Conservation (phyloP, 768 basidiomycete species). For the Floccularia luteovirens region DNA sequence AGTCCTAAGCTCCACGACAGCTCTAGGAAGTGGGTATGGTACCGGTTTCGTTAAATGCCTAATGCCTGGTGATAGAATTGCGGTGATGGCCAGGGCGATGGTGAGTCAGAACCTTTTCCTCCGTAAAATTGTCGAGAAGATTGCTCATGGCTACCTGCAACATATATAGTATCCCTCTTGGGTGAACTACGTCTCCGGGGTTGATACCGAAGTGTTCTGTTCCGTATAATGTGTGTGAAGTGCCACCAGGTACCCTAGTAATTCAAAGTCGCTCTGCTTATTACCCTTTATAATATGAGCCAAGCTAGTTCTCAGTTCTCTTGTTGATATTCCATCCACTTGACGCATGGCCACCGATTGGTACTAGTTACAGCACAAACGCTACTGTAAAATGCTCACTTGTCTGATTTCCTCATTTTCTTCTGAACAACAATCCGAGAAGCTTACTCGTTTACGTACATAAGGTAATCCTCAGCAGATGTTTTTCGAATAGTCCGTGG, state of each 20-base stretch:
- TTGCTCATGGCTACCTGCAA: too few species aligned
- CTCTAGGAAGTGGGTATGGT: conserved; percentile 6
- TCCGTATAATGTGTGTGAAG: conserved; percentile 8
- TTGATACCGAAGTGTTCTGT: conserved; percentile 18
- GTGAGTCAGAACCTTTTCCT: conserved; percentile 8
- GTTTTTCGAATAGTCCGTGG: too few species aligned
- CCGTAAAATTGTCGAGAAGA: not conserved
- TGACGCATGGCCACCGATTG: too few species aligned
- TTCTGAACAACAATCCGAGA: too few species aligned
- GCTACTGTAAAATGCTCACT: too few species aligned
- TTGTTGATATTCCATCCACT: too few species aligned
- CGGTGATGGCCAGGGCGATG: conserved; percentile 18
- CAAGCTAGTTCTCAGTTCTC: too few species aligned
- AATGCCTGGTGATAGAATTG: conserved; percentile 13
- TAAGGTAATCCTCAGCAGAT: too few species aligned
- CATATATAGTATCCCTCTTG: conserved; percentile 21
- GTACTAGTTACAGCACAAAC: too few species aligned
- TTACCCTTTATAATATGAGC: not conserved
- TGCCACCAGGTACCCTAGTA: not conserved
- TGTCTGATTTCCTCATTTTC: too few species aligned
- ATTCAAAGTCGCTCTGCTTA: not conserved
- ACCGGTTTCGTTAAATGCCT: conserved; percentile 13
- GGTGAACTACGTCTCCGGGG: conserved; percentile 15
- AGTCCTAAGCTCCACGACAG: not conserved
- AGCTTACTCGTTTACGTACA: too few species aligned